Evolutionary conservation across 805 yeast species (phyloP), one percentile per base, ranked within the genome.

Genomic region (Yarrowia deformans): DNA sequence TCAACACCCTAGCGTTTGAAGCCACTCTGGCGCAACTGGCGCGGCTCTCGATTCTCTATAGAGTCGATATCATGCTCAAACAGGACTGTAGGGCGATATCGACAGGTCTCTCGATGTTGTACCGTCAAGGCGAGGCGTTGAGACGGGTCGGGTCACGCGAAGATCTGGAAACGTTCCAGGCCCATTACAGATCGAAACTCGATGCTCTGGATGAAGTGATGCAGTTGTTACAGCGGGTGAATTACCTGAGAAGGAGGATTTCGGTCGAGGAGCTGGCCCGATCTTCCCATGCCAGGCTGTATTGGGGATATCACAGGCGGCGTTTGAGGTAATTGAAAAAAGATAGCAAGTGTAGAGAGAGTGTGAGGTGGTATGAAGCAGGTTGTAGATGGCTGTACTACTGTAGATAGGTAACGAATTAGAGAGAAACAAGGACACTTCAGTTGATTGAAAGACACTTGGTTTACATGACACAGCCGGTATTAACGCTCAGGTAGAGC

Each of bases 1-100:
- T 54, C 35, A 54, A 52, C 56, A 34, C 29, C 7, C 10, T 34
- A 12, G 40, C 56, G 16, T 54, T 54, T 39, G 60, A 54, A 54
- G 39, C 19, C 45, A 54, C 60, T 14, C 18, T 37, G 45, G 60
- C 60, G 14, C 32, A 23, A 16, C 14, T 54, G 34, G 60, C 45
- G 6, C 45, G 45, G 39, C 45, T 54, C 32, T 37, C 34, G 3
- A 54, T 54, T 39, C 34, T 54, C 16, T 54, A 54, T 14, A 37
- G 45, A 16, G 60, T 54, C 45, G 60, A 54, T 23, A 19, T 14
- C 14, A 54, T 54, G 60, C 60, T 54, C 19, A 19, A 23, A 9
- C 60, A 54, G 35, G 60, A 54, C 45, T 54, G 60, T 39, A 37
- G 60, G 16, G 60, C 45, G 14, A 54, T 54, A 14, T 54, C 60